Base-by-base conservation (phyloP, 495 filamentous ascomycete genomes). In the Neurospora terricola region DNA sequence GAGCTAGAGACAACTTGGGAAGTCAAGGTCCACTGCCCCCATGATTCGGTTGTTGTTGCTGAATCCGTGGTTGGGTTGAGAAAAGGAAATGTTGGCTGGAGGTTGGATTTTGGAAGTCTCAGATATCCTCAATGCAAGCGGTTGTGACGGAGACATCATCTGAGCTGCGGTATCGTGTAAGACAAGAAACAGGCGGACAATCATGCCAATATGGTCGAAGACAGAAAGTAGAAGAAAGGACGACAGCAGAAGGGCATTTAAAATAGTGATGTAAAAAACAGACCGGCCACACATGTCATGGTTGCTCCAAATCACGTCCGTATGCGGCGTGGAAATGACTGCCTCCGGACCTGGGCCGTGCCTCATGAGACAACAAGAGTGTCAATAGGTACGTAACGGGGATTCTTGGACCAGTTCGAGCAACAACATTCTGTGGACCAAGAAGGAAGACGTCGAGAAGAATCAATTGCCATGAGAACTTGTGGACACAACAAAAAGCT, bases 401-500 rank as follows among this genome's bases (percentile, higher is more conserved):
- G 27, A 62, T 34, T 62, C 27, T 14, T 16, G 27, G 54, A 16
- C 6, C 23, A 66, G 27, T 8, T 9, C 3, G 12, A 66, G 7
- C 14, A 66, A 8, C 54, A 16, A 66, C 5, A 66, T 66, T 18
- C 27, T 34, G 18, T 34, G 27, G 23, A 18, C 54, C 30, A 66
- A 9, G 14, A 18, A 8, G 16, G 54, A 34, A 66, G 54, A 9
- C 6, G 2, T 66, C 27, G 54, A 66, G 14, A 8, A 34, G 14
- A 34, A 66, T 30, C 27, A 34, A 62, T 62, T 62, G 12, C 23
- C 14, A 62, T 34, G 27, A 66, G 27, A 9, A 66, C 54, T 66
- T 66, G 54, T 66, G 30, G 54, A 66, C 54, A 66, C 54, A 34
- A 16, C 54, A 66, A 34, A 71, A 39, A 73, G 74, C 75, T 74